These are phyloP conservation scores for Capronia epimyces DNA, from an alignment of 2,329 filamentous ascomycete genomes.

Conservation along the genomic window DNA sequence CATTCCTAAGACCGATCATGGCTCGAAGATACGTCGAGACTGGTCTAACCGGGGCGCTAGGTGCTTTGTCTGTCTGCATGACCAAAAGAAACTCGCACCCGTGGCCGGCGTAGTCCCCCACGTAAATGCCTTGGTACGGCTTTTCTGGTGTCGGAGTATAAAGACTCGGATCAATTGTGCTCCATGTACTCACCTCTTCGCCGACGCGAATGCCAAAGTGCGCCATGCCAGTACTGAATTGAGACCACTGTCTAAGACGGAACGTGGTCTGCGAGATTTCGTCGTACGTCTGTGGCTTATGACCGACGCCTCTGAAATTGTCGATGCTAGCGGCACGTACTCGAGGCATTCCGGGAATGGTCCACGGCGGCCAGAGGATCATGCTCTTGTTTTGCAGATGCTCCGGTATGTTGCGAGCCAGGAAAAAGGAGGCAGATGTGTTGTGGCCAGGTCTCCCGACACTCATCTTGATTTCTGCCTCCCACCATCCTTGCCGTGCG, in stretches of 20 bases:
- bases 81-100: constrained; percentile 84
- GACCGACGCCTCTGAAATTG: constrained; percentile 41
- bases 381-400: constrained; percentile 38
- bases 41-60: constrained; percentile 39
- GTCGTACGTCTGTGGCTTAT: constrained; percentile 48
- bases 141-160: constrained; percentile 76
- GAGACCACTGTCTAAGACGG: constrained; percentile 69
- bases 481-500: constrained; percentile 28
- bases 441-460: constrained; percentile 24
- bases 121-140: constrained; percentile 86
- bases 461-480: constrained; percentile 46
- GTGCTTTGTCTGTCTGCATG: constrained; percentile 62
- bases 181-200: constrained; percentile 57
- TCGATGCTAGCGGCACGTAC: constrained; percentile 48
- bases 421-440: constrained; percentile 52
- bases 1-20: constrained; percentile 3
- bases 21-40: constrained; percentile 6
- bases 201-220: constrained; percentile 40
- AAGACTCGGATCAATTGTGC: constrained; percentile 65
- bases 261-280: constrained; percentile 68
- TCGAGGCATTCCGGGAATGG: constrained; percentile 59
- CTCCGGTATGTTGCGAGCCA: constrained; percentile 51
- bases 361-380: constrained; percentile 69
- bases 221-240: constrained; percentile 48
- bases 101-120: constrained; percentile 81